These are phyloP conservation scores for Suillus lakei DNA, from an alignment of 768 basidiomycete genomes.

Conservation along the genomic window DNA sequence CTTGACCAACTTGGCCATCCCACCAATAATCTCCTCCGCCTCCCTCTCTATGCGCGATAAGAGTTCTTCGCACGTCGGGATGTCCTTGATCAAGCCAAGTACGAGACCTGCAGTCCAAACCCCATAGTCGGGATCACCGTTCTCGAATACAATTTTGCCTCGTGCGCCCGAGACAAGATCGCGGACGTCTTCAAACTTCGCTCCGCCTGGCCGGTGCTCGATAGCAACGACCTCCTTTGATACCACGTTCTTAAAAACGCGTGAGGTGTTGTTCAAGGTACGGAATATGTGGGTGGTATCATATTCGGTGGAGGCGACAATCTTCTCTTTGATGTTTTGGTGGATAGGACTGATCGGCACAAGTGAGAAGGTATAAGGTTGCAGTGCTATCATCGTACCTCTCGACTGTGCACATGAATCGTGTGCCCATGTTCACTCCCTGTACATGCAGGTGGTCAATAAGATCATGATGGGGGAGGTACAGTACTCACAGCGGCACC, in stretches of 20 bases:
- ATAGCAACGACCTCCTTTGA: conserved; percentile 84
- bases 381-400: conserved; percentile 46
- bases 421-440: conserved; percentile 90
- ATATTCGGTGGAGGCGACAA: conserved; percentile 80
- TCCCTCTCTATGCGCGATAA: conserved; percentile 73
- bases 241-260: conserved; percentile 88
- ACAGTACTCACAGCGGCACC: conserved; percentile 70
- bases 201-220: conserved; percentile 81
- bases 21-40: conserved; percentile 67
- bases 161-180: conserved; percentile 77
- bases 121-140: conserved; percentile 84
- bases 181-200: conserved; percentile 84
- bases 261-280: conserved; percentile 79
- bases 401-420: conserved; percentile 93
- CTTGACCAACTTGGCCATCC: conserved; percentile 39
- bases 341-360: conserved; percentile 71
- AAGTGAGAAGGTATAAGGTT: background rate
- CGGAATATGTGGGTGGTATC: conserved; percentile 93
- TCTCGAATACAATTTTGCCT: conserved; percentile 77
- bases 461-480: background rate
- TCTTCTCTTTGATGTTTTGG: conserved; percentile 87
- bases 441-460: conserved; percentile 27
- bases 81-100: conserved; percentile 79
- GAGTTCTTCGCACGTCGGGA: conserved; percentile 80
- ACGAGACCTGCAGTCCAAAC: conserved; percentile 79